Conservation (phyloP, 1,139 yeast genomes). For the Lodderomyces margitis region DNA sequence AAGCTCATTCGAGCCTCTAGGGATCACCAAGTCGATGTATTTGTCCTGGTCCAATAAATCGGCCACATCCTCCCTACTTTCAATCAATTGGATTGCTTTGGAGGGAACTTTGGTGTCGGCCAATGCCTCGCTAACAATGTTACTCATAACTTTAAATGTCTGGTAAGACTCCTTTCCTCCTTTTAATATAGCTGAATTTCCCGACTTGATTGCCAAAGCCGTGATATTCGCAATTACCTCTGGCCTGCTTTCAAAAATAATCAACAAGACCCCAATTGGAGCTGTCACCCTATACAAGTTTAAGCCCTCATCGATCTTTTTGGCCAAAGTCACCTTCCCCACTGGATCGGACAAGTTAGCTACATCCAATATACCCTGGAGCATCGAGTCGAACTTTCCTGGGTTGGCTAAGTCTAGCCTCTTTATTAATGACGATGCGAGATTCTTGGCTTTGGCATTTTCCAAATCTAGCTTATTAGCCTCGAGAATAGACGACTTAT, state of each 20-base stretch:
- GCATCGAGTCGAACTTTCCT: conserved; percentile 90
- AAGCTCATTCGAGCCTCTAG: conserved; percentile 91
- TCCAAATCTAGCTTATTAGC: conserved; percentile 78
- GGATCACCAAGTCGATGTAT: conserved; percentile 92
- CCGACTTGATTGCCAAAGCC: conserved; percentile 92
- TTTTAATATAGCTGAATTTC: conserved; percentile 91
- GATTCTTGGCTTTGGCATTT: conserved; percentile 55
- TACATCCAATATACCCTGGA: conserved; percentile 91
- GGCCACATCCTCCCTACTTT: conserved; percentile 86
- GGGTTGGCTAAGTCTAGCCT: conserved; percentile 77
- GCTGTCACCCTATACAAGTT: conserved; percentile 80
- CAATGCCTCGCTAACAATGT: conserved; percentile 63
- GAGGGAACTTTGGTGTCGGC: conserved; percentile 67
- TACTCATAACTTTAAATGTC: conserved; percentile 82
- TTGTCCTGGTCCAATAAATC: conserved; percentile 81
- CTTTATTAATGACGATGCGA: conserved; percentile 71
- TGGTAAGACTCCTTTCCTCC: conserved; percentile 93
- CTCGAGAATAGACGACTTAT: conserved; percentile 59
- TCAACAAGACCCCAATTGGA: conserved; percentile 90
- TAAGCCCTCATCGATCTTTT: conserved; percentile 82
- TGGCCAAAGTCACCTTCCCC: conserved; percentile 79
- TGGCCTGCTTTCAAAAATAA: conserved; percentile 95
- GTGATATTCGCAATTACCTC: conserved; percentile 98
- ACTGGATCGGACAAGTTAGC: conserved; percentile 87
- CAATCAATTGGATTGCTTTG: conserved; percentile 80